Evolutionary conservation across 305 asterid genomes (phyloP).

Genomic region (Fraxinus paxiana): DNA sequence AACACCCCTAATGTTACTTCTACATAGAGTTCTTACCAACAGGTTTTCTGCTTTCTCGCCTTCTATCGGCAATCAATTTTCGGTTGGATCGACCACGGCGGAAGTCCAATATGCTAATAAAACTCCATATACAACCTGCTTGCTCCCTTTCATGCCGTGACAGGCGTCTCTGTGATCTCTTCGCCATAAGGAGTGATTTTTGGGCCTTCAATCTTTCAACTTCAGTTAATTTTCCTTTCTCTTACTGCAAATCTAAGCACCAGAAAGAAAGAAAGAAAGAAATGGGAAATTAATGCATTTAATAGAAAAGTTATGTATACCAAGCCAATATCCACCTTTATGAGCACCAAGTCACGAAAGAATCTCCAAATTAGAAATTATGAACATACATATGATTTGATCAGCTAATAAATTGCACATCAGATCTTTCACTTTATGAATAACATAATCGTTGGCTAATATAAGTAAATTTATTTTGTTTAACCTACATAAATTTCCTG

Average conservation of each 20-base stretch:
- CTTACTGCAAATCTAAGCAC: constrained; percentile 18
- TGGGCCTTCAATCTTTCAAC: constrained; percentile 15
- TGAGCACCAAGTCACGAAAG: background rate
- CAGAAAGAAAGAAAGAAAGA: background rate
- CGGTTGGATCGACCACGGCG: constrained; percentile 45
- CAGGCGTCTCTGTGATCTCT: constrained; percentile 37
- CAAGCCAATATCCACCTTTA: background rate
- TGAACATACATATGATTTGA: background rate
- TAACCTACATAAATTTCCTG: background rate
- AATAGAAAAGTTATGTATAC: background rate
- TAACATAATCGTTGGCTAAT: background rate
- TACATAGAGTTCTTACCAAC: constrained; percentile 32
- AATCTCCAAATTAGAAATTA: background rate
- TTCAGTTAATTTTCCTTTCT: constrained; percentile 10
- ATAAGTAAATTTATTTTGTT: background rate
- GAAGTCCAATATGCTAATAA: constrained; percentile 49
- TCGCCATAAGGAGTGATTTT: constrained; percentile 32
- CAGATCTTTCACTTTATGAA: background rate
- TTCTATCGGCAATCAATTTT: constrained; percentile 44
- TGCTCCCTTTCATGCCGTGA: constrained; percentile 39
- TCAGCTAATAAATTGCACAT: background rate
- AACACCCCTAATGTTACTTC: background rate
- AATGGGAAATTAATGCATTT: background rate
- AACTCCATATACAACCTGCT: constrained; percentile 46
- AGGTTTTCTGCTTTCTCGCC: constrained; percentile 27